Evolutionary conservation across 2,329 filamentous ascomycete species (phyloP), one percentile per base, ranked within the genome.

Genomic region (Scedosporium boydii): DNA sequence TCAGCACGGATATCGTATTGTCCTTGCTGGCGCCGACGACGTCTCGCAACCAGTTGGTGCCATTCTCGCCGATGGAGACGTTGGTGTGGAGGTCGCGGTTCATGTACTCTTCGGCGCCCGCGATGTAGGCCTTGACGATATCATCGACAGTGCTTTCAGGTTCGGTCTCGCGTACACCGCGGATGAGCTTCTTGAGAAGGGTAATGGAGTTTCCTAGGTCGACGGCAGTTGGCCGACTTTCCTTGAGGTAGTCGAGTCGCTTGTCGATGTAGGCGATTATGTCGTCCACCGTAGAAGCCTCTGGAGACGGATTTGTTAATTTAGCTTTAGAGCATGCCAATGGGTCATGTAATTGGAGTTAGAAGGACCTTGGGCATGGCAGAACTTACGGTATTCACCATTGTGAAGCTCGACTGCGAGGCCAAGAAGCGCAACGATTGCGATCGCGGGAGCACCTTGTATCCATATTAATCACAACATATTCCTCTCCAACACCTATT

Each of bases 341-440:
- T 67, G 23, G 62, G 68, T 71, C 60, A 46, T 44, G 16, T 21
- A 21, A 9, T 14, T 46, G 42, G 44, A 18, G 9, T n/a, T n/a
- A 18, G 46, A 62, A 48, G 2, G 3, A 26, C 16, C 34, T 10
- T 12, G 34, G 2, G 1, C 4, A 38, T 38, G 10, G n/a, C 9
- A 48, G 7, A 16, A 74, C 76, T 64, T 69, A 77, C 77, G 71
- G 68, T 76, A 78, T 58, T 70, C 74, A 64, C 82, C 81, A 6
- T 83, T 82, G 59, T 86, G 79, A 7, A 98, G 76, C 73, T 98
- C 93, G 7, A 96, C 90, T 1, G 92, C 93, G 42, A 97, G 83
- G 2, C 90, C 88, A 41, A 99, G 83, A 21, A 90, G 90, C 23
- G 95, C 95, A n/a, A 99, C 95, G 66, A 99, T 98, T 55, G 95